A percentile compares a stretch with the other conserved stretches of the same genome.
Conservation (phyloP, 1,284 basidiomycete genomes). For the Heterobasidion irregulare region DNA sequence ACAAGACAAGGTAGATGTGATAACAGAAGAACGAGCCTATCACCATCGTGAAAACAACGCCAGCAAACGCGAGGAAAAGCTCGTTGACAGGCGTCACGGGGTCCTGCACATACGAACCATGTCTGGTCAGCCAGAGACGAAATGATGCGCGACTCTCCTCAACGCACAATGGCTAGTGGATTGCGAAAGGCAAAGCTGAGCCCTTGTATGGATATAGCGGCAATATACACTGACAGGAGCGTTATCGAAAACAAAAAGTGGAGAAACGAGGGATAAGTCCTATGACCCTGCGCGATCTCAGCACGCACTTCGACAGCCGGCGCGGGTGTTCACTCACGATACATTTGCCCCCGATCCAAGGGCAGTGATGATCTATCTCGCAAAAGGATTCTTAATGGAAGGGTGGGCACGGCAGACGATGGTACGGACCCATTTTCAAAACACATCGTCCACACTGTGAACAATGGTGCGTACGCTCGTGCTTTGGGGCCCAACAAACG, state of each 20-base stretch:
- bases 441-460: constrained; percentile 71
- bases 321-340: constrained; percentile 42
- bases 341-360: constrained; percentile 77
- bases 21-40: constrained; percentile 74
- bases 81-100: constrained; percentile 64
- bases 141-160: not conserved
- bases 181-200: constrained; percentile 63
- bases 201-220: constrained; percentile 45
- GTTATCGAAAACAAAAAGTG: constrained; percentile 72
- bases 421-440: constrained; percentile 69
- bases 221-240: constrained; percentile 56
- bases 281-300: constrained; percentile 49
- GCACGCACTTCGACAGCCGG: constrained; percentile 1
- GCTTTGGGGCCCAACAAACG: constrained; percentile 72
- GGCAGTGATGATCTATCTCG: constrained; percentile 77
- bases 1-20: constrained; percentile 77
- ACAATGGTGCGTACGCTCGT: constrained; percentile 82
- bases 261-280: constrained; percentile 82
- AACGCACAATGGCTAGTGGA: constrained; percentile 48
- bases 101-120: constrained; percentile 30
- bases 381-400: not conserved
- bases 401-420: constrained; percentile 18
- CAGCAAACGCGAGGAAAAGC: constrained; percentile 56
- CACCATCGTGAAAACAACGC: constrained; percentile 55
- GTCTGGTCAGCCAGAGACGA: too few species aligned